These are phyloP conservation scores for Quercus robur DNA, from an alignment of 306 rosid genomes.

Conservation along the genomic window DNA sequence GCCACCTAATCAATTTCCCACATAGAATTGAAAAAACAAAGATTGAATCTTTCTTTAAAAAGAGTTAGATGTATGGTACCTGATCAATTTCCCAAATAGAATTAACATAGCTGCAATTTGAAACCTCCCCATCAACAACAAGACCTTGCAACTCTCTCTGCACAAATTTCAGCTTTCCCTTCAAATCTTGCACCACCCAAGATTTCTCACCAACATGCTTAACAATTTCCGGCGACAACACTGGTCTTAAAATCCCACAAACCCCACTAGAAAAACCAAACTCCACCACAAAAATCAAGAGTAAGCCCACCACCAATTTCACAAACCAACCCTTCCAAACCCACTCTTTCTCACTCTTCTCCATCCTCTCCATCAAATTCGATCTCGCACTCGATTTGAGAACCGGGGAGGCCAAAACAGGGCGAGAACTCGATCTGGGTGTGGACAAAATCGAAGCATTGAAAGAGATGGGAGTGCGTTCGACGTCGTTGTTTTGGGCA, in stretches of 20 bases:
- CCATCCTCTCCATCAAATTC: not conserved
- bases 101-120: conserved; percentile 55
- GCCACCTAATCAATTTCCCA: conserved; percentile 39
- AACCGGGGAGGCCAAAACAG: conserved; percentile 17
- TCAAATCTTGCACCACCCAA: conserved; percentile 38
- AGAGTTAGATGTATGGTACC: conserved; percentile 32
- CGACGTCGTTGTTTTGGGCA: conserved; percentile 19
- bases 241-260: conserved; percentile 37
- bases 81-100: conserved; percentile 60
- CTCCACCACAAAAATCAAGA: conserved; percentile 37
- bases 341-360: conserved; percentile 22
- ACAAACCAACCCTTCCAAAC: conserved; percentile 17
- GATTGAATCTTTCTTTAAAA: too few species aligned
- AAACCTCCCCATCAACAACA: conserved; percentile 45
- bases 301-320: conserved; percentile 30
- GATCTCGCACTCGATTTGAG: conserved; percentile 34
- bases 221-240: conserved; percentile 39
- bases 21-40: too few species aligned
- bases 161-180: conserved; percentile 59
- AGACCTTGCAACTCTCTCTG: conserved; percentile 51
- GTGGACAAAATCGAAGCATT: conserved; percentile 51
- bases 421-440: conserved; percentile 30
- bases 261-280: conserved; percentile 30
- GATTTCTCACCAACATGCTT: conserved; percentile 51
- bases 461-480: conserved; percentile 59